Evolutionary conservation across 495 filamentous ascomycete genomes (phyloP).

Genomic region (Rhizodiscina lignyota): DNA sequence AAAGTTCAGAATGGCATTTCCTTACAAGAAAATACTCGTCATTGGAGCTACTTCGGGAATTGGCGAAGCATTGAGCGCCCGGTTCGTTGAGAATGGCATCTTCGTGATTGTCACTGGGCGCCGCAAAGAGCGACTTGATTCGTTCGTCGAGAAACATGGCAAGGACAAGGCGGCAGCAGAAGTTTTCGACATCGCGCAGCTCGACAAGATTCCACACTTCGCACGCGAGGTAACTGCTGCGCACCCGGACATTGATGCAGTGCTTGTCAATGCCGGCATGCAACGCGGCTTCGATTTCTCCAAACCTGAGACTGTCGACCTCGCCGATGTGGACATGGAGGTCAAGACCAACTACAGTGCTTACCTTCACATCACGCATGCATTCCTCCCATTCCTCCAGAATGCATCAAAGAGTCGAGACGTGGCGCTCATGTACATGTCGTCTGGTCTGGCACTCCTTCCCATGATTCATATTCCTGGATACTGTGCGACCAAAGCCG

Average conservation of each 20-base stretch:
- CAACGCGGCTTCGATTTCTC: slow-evolving; percentile 43
- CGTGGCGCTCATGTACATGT: slow-evolving; percentile 29
- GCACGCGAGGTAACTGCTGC: slow-evolving; percentile 33
- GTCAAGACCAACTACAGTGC: slow-evolving; percentile 53
- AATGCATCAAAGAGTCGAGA: slow-evolving; percentile 25
- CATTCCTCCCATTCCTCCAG: slow-evolving; percentile 48
- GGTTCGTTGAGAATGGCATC: slow-evolving; percentile 41
- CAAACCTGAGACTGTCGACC: slow-evolving; percentile 37
- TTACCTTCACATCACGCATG: slow-evolving; percentile 39
- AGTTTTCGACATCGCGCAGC: slow-evolving; percentile 46
- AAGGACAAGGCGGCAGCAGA: slow-evolving; percentile 32
- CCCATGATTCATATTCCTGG: slow-evolving; percentile 32
- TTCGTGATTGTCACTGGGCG: slow-evolving; percentile 47
- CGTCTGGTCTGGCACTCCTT: slow-evolving; percentile 37
- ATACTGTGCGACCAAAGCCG: slow-evolving; percentile 44
- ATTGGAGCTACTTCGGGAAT: slow-evolving; percentile 61
- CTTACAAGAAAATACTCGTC: slow-evolving; percentile 52
- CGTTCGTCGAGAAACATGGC: slow-evolving; percentile 41
- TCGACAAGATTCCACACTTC: slow-evolving; percentile 40
- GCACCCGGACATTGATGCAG: slow-evolving; percentile 38
- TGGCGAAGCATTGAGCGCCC: slow-evolving; percentile 45
- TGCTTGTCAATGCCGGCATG: slow-evolving; percentile 42
- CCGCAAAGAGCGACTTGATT: slow-evolving; percentile 46
- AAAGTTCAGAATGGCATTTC: slow-evolving; percentile 31
- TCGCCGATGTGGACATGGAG: slow-evolving; percentile 35